phyloP scores from a whole-genome alignment of 2,329 filamentous ascomycete genomes.

The Ampelomyces quisqualis region DNA sequence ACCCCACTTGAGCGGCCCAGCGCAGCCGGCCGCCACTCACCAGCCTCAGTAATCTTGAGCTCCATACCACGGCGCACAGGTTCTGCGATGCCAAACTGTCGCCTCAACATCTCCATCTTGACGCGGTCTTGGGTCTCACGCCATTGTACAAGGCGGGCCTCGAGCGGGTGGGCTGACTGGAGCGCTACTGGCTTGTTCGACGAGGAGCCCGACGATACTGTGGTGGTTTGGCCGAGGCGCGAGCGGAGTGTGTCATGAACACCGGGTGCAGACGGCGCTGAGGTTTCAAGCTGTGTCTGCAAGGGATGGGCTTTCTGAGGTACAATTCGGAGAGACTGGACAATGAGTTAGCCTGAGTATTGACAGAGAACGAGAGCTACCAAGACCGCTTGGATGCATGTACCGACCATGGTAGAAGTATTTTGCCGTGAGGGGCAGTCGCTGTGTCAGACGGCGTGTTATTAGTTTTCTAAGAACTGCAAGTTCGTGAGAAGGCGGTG shows the following conservation, averaged over 20 bases:
- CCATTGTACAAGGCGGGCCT: conserved; percentile 86
- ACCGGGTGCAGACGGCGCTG: conserved; percentile 85
- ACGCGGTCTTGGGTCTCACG: conserved; percentile 81
- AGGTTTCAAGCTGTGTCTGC: conserved; percentile 55
- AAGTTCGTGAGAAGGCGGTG: too few relatives aligned
- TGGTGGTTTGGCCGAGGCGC: conserved; percentile 64
- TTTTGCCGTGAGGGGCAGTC: too few relatives aligned
- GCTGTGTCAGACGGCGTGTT: too few relatives aligned
- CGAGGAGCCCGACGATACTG: conserved; percentile 29
- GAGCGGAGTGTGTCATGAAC: conserved; percentile 90
- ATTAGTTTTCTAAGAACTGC: too few relatives aligned
- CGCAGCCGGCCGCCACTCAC: conserved; percentile 75
- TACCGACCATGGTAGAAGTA: conserved; percentile 6
- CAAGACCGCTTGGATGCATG: conserved; percentile 8
- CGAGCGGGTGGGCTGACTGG: conserved; percentile 82
- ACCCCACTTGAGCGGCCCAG: conserved; percentile 68
- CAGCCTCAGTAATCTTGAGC: conserved; percentile 78
- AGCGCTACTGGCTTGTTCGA: conserved; percentile 45
- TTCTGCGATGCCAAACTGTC: conserved; percentile 88
- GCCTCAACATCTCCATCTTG: conserved; percentile 85
- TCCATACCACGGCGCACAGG: conserved; percentile 93
- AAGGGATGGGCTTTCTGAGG: conserved; percentile 66
- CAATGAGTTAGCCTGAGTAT: too few relatives aligned
- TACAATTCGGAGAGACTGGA: conserved; percentile 86
- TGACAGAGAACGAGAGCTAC: too few relatives aligned